Evolutionary conservation across 1,284 basidiomycete species (phyloP), one percentile per base, ranked within the genome.

Genomic region (Papiliotrema laurentii): DNA sequence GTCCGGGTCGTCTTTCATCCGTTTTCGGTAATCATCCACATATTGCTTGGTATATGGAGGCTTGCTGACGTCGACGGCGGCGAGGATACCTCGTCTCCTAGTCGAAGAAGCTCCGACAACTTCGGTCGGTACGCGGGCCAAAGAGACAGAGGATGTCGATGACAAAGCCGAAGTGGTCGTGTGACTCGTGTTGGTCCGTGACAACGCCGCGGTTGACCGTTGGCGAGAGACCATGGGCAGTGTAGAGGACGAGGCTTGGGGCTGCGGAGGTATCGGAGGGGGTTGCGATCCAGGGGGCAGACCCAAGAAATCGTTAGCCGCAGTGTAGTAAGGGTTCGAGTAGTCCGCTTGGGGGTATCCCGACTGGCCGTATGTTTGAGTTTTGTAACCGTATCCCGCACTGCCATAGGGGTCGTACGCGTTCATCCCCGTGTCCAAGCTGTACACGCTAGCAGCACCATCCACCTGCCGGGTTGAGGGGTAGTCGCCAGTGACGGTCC

Each of bases 1-100:
- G 67, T 99, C 96, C 0, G 94, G 92, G 72, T 98, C 96, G 40
- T 83, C 86, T 76, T 97, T 98, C 78, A 99, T 97, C 44, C 96
- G 84, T 53, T 87, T 85, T 19, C 96, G 86, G 73, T 98, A 98
- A 67, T 96, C 87, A 68, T 97, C 92, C 58, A 99, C 93, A 68
- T 94, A 97, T 64, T 91, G 87, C 69, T 96, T 97, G 35, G 92
- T 97, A 73, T 84, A 92, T 1, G 90, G 90, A 21, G 89, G 89
- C 6, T 88, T 84, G 51, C 80, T 84, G 45, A 91, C 78, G 67
- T 93, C 90, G 46, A 92, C 83, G 4, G 90, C 85, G 18, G 67
- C 73, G 68, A 85, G 85, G 42, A 79, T 78, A 6, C 73, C 72
- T 27, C 72, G 59, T 30, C 72, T 83, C 78, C 66, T 62, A 0